Percentiles rank a stretch among this genome's conserved stretches.
These are phyloP conservation scores for Verticillium tricorpus DNA, from an alignment of 2,329 filamentous ascomycete genomes.

Conservation along the genomic window DNA sequence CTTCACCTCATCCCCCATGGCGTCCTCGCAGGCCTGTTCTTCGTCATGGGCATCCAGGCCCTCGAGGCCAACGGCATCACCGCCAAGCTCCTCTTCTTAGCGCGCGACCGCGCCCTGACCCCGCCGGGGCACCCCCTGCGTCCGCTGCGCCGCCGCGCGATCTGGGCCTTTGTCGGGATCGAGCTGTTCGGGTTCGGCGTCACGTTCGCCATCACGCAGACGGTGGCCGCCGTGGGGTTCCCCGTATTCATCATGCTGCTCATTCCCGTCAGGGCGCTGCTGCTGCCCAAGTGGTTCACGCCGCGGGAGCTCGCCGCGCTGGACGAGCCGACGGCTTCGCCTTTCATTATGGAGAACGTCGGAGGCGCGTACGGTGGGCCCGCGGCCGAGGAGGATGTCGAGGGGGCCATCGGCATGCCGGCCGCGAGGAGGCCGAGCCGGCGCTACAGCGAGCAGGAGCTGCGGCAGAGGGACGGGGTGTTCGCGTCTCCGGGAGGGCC, in stretches of 20 bases:
- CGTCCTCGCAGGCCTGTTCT: conserved; percentile 76
- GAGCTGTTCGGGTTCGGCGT: conserved; percentile 69
- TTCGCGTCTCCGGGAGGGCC: conserved; percentile 20
- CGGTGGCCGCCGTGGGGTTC: conserved; percentile 77
- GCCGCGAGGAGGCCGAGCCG: conserved; percentile 7
- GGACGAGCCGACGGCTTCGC: conserved; percentile 70
- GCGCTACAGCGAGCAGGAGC: conserved; percentile 3
- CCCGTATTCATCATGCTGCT: conserved; percentile 68
- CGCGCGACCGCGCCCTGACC: conserved; percentile 60
- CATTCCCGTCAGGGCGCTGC: conserved; percentile 59
- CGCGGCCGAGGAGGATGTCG: conserved; percentile 13
- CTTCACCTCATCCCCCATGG: conserved; percentile 75
- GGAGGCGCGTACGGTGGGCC: conserved; percentile 55
- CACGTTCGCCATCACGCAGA: conserved; percentile 80
- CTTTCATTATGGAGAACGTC: conserved; percentile 72
- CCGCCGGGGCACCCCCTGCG: conserved; percentile 54
- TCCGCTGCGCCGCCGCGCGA: conserved; percentile 55
- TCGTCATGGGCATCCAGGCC: conserved; percentile 79
- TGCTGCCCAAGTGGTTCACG: conserved; percentile 60
- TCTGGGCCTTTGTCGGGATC: conserved; percentile 67
- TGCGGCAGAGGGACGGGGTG: conserved; percentile 16
- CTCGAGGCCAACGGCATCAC: conserved; percentile 75
- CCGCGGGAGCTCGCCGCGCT: conserved; percentile 56
- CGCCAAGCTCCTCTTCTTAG: conserved; percentile 65
- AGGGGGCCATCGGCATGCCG: conserved; percentile 3